A percentile compares a stretch with the other conserved stretches of the same genome.
Evolutionary conservation across 2,329 filamentous ascomycete genomes (phyloP).

Genomic region (Aspergillus floridensis): DNA sequence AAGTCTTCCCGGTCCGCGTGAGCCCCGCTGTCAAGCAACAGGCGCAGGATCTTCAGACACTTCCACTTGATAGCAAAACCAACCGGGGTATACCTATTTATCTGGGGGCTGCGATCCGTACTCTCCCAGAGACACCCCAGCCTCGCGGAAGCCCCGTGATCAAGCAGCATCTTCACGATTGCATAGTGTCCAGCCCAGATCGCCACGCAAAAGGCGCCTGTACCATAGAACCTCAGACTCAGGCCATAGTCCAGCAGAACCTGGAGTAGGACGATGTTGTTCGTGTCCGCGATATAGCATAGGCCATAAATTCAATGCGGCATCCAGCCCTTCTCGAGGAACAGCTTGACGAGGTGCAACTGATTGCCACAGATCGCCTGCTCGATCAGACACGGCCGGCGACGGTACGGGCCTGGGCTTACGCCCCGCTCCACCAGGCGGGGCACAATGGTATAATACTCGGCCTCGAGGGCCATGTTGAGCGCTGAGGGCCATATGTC

Average conservation of each 20-base stretch:
- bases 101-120: neutral
- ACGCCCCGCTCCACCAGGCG: too few relatives aligned
- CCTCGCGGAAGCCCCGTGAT: conserved; percentile 3
- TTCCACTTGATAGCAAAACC: neutral
- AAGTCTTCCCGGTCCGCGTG: neutral
- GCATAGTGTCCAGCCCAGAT: conserved; percentile 3
- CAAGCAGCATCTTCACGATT: conserved; percentile 6
- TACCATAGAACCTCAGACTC: neutral
- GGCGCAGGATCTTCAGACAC: conserved; percentile 2
- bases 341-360: too few relatives aligned
- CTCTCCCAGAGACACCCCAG: neutral
- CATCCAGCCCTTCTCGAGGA: too few relatives aligned
- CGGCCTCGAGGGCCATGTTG: too few relatives aligned
- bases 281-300: too few relatives aligned
- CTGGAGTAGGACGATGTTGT: neutral
- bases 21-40: conserved; percentile 6
- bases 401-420: too few relatives aligned
- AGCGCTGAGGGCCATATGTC: too few relatives aligned
- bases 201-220: neutral
- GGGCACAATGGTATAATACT: too few relatives aligned
- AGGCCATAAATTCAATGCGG: too few relatives aligned
- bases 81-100: neutral
- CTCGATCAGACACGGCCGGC: too few relatives aligned
- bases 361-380: too few relatives aligned
- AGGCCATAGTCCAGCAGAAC: neutral